phyloP scores from a whole-genome alignment of 495 filamentous ascomycete genomes.

The Penicilliopsis zonata region DNA sequence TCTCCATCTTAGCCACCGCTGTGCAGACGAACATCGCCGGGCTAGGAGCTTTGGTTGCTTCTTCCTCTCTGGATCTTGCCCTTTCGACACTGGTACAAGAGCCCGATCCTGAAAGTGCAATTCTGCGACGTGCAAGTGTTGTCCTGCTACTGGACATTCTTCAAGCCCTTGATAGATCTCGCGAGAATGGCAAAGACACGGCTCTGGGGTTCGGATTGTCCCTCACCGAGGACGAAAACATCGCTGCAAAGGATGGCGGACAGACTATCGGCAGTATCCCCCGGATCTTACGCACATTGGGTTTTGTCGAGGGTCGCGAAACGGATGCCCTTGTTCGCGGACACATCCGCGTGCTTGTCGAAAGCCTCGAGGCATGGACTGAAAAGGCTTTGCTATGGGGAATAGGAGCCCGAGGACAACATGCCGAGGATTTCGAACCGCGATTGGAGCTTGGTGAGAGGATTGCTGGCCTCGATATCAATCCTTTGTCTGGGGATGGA shows the following conservation, averaged over 20 bases:
- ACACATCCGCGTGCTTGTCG: constrained; percentile 57
- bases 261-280: constrained; percentile 38
- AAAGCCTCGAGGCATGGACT: constrained; percentile 61
- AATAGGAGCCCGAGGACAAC: constrained; percentile 14
- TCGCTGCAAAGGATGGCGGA: neutral
- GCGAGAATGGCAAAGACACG: constrained; percentile 28
- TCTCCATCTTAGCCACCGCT: constrained; percentile 56
- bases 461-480: constrained; percentile 26
- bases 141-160: constrained; percentile 57
- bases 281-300: constrained; percentile 49
- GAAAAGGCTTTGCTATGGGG: constrained; percentile 41
- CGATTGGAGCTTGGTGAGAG: constrained; percentile 20
- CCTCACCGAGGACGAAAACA: constrained; percentile 13
- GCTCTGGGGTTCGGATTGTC: constrained; percentile 52
- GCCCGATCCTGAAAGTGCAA: constrained; percentile 47
- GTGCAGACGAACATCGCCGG: constrained; percentile 56
- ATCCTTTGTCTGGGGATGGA: constrained; percentile 21
- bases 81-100: constrained; percentile 58
- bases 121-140: constrained; percentile 61
- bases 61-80: constrained; percentile 52
- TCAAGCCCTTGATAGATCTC: constrained; percentile 47
- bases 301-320: constrained; percentile 56
- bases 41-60: constrained; percentile 40
- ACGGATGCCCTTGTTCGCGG: constrained; percentile 60
- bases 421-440: constrained; percentile 9